Percentiles rank a stretch among this genome's conserved stretches.
These are phyloP conservation scores for Eragrostis nindensis DNA, from an alignment of 176 grass and related monocot genomes.

Conservation along the genomic window DNA sequence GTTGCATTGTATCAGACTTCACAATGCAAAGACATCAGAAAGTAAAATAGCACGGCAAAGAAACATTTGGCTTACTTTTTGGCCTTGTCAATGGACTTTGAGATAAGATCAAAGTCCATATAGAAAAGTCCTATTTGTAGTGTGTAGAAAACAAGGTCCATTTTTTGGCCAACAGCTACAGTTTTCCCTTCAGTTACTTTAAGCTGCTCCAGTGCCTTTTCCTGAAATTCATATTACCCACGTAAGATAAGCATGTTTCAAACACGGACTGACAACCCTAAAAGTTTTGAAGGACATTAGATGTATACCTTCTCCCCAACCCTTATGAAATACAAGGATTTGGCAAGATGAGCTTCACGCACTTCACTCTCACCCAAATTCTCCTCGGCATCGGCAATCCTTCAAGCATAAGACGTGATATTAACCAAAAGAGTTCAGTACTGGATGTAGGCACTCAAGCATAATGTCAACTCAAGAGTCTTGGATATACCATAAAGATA, in stretches of 20 bases:
- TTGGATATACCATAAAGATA: not conserved
- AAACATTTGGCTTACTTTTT: slow-evolving; percentile 66
- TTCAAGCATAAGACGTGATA: slow-evolving; percentile 44
- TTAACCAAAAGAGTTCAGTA: slow-evolving; percentile 20
- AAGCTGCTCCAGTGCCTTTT: slow-evolving; percentile 91
- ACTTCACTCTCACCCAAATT: slow-evolving; percentile 99
- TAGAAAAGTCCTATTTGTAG: slow-evolving; percentile 91
- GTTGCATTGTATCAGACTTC: slow-evolving; percentile 1
- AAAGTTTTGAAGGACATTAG: not conserved
- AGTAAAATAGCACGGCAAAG: not conserved
- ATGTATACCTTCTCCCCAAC: slow-evolving; percentile 85
- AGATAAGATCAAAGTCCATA: slow-evolving; percentile 98
- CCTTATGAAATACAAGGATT: slow-evolving; percentile 83
- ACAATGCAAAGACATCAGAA: slow-evolving; percentile 35
- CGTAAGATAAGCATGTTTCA: slow-evolving; percentile 3
- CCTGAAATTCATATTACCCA: slow-evolving; percentile 55
- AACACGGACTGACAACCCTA: slow-evolving; percentile 1
- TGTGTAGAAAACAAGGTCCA: slow-evolving; percentile 97
- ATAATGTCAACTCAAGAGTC: slow-evolving; percentile 15
- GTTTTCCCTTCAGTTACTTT: slow-evolving; percentile 98
- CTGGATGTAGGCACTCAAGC: not conserved
- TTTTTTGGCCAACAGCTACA: slow-evolving; percentile 95
- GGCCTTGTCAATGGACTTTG: slow-evolving; percentile 94
- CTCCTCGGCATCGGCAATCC: slow-evolving; percentile 97
- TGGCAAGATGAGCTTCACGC: slow-evolving; percentile 95